Evolutionary conservation across 2,329 filamentous ascomycete species (phyloP), one percentile per base, ranked within the genome.

Genomic region (Aspergillus ustus): DNA sequence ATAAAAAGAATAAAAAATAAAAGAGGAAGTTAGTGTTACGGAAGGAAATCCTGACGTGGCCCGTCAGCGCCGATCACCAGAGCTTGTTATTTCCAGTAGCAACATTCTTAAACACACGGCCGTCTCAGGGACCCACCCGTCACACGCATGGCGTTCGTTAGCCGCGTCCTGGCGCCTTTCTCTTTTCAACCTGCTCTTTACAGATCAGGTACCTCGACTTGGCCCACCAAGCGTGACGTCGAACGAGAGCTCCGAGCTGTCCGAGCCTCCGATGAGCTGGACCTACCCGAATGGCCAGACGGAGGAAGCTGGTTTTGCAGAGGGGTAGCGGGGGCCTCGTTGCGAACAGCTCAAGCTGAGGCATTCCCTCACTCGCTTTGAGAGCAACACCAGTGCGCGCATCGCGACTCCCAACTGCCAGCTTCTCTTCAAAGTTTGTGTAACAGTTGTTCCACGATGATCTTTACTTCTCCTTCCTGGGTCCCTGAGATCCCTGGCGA

Each of bases 391-490:
- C 49, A 37, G 20, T 11, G 20, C 37, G 22, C 20, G 15, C 52
- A 54, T 54, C 40, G 31, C n/a, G 53, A 56, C 7, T n/a, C 3
- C 46, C 43, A 28, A 15, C 28, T 22, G 13, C 25, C 8, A 43
- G 8, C 20, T 29, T 19, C n/a, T 31, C 28, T 19, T 37, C 13
- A 17, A 37, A 17, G 7, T 22, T 50, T 20, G 3, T 44, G 31
- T 20, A 40, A 58, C 17, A 31, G 7, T 2, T 8, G 11, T 45
- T n/a, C 34, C 51, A 55, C 29, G n/a, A 60, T 60, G 57, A 46
- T 60, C 31, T 60, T 60, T 17, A 45, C 57, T 11, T 54, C 51
- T 44, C 57, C 57, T 7, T 55, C 57, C 13, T 60, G 57, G 57
- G 52, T 50, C 7, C 57, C 57, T 22, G 44, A 60, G 31, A 60